Evolutionary conservation across 2,329 filamentous ascomycete genomes (phyloP).

Genomic region (Lasiodiplodia citricola): DNA sequence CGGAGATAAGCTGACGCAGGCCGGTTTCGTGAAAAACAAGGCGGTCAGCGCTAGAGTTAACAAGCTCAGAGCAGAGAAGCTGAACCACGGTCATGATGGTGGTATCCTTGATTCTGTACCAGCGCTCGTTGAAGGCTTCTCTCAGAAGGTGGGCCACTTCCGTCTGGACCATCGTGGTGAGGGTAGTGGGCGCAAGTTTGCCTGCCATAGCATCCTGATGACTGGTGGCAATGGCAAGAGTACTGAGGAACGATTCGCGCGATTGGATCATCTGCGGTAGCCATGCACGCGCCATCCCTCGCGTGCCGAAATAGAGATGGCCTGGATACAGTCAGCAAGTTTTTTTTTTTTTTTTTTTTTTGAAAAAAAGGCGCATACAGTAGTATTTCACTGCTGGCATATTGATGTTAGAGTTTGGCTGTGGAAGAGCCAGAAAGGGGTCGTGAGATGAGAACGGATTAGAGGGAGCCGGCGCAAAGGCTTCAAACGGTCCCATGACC

Average conservation of each 20-base stretch:
- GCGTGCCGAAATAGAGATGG: conserved; percentile 40
- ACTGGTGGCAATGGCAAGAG: conserved; percentile 41
- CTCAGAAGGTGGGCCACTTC: conserved; percentile 43
- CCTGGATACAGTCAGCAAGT: conserved; percentile 29
- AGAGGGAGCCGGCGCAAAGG: neutral
- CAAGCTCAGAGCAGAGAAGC: conserved; percentile 42
- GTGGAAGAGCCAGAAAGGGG: conserved; percentile 43
- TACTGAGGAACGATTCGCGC: conserved; percentile 45
- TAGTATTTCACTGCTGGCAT: conserved; percentile 43
- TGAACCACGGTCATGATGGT: conserved; percentile 45
- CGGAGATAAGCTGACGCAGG: conserved; percentile 38
- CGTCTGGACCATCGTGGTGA: conserved; percentile 36
- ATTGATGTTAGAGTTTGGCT: conserved; percentile 38
- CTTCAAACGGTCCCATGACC: neutral
- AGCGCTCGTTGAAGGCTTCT: conserved; percentile 34
- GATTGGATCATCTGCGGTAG: conserved; percentile 41
- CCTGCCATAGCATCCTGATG: conserved; percentile 40
- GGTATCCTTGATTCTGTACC: conserved; percentile 36
- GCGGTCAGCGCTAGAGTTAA: conserved; percentile 34
- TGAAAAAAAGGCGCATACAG: conserved; percentile 31
- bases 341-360: neutral
- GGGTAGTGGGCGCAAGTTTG: conserved; percentile 38
- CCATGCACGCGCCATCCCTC: conserved; percentile 41
- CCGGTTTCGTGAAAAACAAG: conserved; percentile 38
- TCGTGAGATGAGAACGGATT: conserved; percentile 31